These are phyloP conservation scores for Calonectria henricotiae DNA, from an alignment of 2,329 filamentous ascomycete genomes.

Conservation along the genomic window DNA sequence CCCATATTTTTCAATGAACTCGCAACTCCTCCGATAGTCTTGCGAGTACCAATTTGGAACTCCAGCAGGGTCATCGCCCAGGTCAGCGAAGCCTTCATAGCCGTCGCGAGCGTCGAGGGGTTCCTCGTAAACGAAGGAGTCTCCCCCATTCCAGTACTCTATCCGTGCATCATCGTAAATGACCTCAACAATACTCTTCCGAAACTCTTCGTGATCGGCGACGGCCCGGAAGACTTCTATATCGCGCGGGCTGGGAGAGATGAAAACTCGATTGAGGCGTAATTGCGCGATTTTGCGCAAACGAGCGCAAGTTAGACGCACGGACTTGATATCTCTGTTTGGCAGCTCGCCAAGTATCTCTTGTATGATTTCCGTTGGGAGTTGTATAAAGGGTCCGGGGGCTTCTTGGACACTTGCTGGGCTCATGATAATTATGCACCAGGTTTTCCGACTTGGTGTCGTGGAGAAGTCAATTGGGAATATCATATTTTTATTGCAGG, in stretches of 20 bases:
- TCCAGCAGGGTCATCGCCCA: background rate
- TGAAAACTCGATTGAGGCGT: slow-evolving; percentile 36
- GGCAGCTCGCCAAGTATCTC: slow-evolving; percentile 8
- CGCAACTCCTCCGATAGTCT: background rate
- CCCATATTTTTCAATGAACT: background rate
- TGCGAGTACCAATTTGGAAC: background rate
- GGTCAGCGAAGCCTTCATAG: background rate
- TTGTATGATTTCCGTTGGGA: slow-evolving; percentile 4
- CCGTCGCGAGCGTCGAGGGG: background rate
- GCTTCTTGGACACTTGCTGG: background rate
- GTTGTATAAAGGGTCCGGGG: background rate
- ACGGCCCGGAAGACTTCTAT: slow-evolving; percentile 43
- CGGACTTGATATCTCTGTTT: slow-evolving; percentile 33
- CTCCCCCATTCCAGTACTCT: background rate
- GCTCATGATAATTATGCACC: background rate
- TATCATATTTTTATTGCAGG: too few species aligned
- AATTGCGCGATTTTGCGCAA: background rate
- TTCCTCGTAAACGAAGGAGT: background rate
- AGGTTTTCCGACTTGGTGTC: background rate
- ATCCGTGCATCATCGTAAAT: slow-evolving; percentile 45
- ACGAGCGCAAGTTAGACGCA: slow-evolving; percentile 30
- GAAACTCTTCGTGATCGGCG: slow-evolving; percentile 37
- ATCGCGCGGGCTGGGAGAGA: slow-evolving; percentile 43
- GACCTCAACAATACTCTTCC: slow-evolving; percentile 36
- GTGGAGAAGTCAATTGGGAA: background rate